Evolutionary conservation across 2,329 filamentous ascomycete species (phyloP).

Genomic region (Davidsoniella australis): DNA sequence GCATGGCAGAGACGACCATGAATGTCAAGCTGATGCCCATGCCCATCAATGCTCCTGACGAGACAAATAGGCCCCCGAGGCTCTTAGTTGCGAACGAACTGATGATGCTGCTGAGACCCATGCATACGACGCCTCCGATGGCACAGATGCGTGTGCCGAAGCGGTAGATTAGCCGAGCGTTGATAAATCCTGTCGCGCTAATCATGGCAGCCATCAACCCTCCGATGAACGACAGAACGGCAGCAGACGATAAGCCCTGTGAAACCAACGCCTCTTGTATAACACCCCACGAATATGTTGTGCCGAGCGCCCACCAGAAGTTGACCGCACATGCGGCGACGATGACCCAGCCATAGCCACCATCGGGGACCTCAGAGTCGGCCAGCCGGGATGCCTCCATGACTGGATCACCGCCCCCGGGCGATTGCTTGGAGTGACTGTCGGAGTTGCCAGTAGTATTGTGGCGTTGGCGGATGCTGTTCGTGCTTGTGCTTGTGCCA

Average conservation of each 20-base stretch:
- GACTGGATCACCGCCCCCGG: slow-evolving; percentile 13
- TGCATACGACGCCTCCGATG: slow-evolving; percentile 30
- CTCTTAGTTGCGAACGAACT: slow-evolving; percentile 23
- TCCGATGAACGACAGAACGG: slow-evolving; percentile 41
- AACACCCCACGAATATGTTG: slow-evolving; percentile 42
- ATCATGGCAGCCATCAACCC: slow-evolving; percentile 33
- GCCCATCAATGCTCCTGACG: slow-evolving; percentile 20
- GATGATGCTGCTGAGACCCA: slow-evolving; percentile 32
- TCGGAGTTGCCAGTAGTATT: not conserved
- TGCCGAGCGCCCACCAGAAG: slow-evolving; percentile 40
- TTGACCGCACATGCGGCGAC: slow-evolving; percentile 32
- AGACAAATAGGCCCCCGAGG: slow-evolving; percentile 21
- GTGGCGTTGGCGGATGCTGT: not conserved
- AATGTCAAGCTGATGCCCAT: slow-evolving; percentile 22
- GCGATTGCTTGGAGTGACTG: not conserved
- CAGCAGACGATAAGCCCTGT: slow-evolving; percentile 28
- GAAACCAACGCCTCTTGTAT: slow-evolving; percentile 39
- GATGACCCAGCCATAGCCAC: slow-evolving; percentile 39
- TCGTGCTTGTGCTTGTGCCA: too few species aligned
- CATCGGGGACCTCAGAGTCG: slow-evolving; percentile 32
- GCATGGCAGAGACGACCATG: slow-evolving; percentile 29
- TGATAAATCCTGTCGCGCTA: slow-evolving; percentile 33
- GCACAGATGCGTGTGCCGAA: slow-evolving; percentile 31
- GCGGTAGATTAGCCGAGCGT: slow-evolving; percentile 30
- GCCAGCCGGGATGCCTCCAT: slow-evolving; percentile 27